Evolutionary conservation across 192 early-diverging fungal genomes (phyloP).

Genomic region (Dissophora ornata): DNA sequence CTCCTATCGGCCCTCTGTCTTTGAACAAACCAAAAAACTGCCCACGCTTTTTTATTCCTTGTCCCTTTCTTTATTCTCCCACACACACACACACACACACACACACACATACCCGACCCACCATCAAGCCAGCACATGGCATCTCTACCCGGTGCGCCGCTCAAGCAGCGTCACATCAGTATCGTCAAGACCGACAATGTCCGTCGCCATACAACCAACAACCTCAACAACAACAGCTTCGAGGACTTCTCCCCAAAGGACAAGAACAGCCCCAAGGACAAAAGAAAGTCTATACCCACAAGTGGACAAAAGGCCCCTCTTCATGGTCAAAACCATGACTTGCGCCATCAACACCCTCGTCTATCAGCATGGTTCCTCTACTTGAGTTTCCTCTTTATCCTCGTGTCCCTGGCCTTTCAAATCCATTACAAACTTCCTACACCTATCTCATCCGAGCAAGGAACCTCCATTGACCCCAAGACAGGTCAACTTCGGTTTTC

Average conservation of each 20-base stretch:
- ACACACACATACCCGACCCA: too few relatives aligned
- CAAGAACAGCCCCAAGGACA: too few relatives aligned
- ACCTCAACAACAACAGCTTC: too few relatives aligned
- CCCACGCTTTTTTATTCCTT: neutral
- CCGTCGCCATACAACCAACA: neutral
- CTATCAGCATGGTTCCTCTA: conserved; percentile 14
- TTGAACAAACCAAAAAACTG: too few relatives aligned
- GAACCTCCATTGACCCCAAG: conserved; percentile 15
- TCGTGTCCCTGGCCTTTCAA: conserved; percentile 7
- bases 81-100: too few relatives aligned
- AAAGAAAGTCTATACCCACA: neutral
- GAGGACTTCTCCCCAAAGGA: too few relatives aligned
- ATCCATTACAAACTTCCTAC: conserved; percentile 34
- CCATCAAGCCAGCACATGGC: too few relatives aligned
- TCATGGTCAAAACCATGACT: neutral
- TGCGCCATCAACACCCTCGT: neutral
- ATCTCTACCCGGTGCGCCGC: neutral
- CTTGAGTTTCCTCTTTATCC: conserved; percentile 19
- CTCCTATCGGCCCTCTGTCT: neutral
- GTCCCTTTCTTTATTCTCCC: neutral
- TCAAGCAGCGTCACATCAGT: conserved; percentile 23
- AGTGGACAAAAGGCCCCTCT: neutral
- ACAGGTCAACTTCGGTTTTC: conserved; percentile 65
- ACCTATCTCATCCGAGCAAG: conserved; percentile 28
- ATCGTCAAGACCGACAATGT: neutral